Percentiles rank a stretch among this genome's conserved stretches.
Conservation (phyloP, 1,284 basidiomycete species). For the Naganishia liquefaciens region DNA sequence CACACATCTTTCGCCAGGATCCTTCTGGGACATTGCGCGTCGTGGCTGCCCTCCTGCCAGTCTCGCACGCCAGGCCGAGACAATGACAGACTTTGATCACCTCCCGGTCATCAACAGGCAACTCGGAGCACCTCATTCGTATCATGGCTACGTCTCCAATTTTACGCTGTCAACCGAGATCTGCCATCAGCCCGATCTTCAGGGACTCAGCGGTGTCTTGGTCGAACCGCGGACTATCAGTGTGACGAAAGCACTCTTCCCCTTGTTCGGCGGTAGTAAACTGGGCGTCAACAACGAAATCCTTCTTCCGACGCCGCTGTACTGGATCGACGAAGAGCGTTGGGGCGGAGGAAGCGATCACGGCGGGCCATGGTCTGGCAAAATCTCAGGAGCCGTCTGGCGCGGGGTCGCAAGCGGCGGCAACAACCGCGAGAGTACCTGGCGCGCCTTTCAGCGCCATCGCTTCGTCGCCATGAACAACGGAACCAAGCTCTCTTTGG, state of each 20-base stretch:
- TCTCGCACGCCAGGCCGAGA: conserved; percentile 10
- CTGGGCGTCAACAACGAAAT: conserved; percentile 13
- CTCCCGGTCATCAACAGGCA: conserved; percentile 7
- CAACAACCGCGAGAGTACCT: conserved; percentile 7
- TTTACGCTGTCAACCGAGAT: conserved; percentile 14
- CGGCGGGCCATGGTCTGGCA: conserved; percentile 9
- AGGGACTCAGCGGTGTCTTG: conserved; percentile 13
- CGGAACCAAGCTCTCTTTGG: conserved; percentile 22
- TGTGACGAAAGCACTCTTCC: conserved; percentile 7
- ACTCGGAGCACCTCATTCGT: conserved; percentile 8
- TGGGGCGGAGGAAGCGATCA: conserved; percentile 9
- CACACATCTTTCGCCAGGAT: not conserved
- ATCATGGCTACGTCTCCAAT: conserved; percentile 21
- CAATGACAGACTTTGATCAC: conserved; percentile 19
- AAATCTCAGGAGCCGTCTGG: conserved; percentile 7
- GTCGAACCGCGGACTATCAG: not conserved
- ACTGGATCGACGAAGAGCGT: conserved; percentile 20
- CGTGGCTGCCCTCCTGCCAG: conserved; percentile 12
- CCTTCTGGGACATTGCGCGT: conserved; percentile 5
- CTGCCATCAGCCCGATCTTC: conserved; percentile 16
- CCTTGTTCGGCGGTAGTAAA: conserved; percentile 15
- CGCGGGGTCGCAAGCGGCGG: conserved; percentile 14
- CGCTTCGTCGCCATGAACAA: conserved; percentile 24
- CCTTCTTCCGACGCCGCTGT: conserved; percentile 9
- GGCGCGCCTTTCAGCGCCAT: conserved; percentile 17